Evolutionary conservation across 2,329 filamentous ascomycete species (phyloP), one percentile per base, ranked within the genome.

Genomic region (Fusarium nematophilum): DNA sequence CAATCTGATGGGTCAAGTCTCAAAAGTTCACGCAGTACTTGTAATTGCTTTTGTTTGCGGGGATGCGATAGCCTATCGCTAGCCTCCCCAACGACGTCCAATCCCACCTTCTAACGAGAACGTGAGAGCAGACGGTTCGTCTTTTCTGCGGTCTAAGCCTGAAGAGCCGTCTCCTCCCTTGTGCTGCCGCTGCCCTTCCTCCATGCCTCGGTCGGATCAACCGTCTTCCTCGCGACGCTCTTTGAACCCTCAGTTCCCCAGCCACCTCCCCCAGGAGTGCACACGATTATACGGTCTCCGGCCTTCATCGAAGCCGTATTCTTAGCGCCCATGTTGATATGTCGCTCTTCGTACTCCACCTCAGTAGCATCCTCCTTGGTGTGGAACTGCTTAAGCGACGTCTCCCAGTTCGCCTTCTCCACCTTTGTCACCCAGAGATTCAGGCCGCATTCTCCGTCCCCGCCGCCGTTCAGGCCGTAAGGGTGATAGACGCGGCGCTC

Each of bases 391-490:
- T 73, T 75, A 47, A 78, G 70, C 14, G 77, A 77, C 54, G 75
- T 73, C 73, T 81, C 80, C 72, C 80, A 81, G 66, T 80, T 80
- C 2, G 77, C 77, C 73, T 86, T 86, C 64, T 81, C 79, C 47
- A 94, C 88, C 57, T 85, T 89, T 7, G 91, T 81, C 26, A 96
- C 88, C 94, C 94, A 98, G 38, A 96, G 79, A 66, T 98, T 98
- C 58, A 93, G 78, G 0, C 94, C 94, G 44, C 90, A 89, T 65
- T 86, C 77, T 0, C 87, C 94, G 58, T 94, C 90, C 52, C 88
- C 89, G 4, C 94, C 94, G 1, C 94, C 94, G 17, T 87, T 88
- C 55, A 97, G 81, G 0, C 94, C 93, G 65, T 76, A 76, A 1
- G 78, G 91, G 38, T 85, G 85, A 66, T 91, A 91, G 0, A 93